Base-by-base conservation (phyloP, 306 rosid genomes). In the Luffa acutangula region DNA sequence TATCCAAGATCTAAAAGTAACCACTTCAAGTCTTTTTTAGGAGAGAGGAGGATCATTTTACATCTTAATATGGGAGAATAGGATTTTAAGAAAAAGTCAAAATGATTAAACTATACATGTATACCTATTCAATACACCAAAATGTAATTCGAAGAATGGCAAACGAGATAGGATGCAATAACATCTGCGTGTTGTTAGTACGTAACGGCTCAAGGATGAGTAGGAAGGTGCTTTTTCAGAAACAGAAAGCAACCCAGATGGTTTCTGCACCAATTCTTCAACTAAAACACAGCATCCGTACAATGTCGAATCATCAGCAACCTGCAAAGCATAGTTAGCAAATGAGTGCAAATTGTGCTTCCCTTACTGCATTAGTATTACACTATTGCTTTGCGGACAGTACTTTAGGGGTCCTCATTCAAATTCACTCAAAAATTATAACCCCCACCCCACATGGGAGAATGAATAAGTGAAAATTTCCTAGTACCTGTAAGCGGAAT, bases 211-310 rank as follows among this genome's bases (percentile, higher is more conserved):
- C 89, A 91, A 81, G 71, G 96, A 73, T 17, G 93, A 81, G 70
- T 78, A 59, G 58, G 94, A 80, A 15, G 85, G 80, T 85, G 80
- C 82, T 82, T 88, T 93, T 41, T 91, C 92, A 57, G 93, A 84
- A 85, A 85, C 37, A 80, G 98, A 93, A 82, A 96, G 89, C 82
- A 96, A 84, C 34, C 98, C 98, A 53, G 92, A 87, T 39, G 98
- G 96, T 80, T 91, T 93, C 76, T 96, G 94, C 76, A 93, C 99
- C 60, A 93, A 83, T 88, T 96, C 99, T 77, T 96, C 99, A 78
- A 93, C 98, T 79, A 96, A 85, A 80, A 96, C 88, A 71, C 99
- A 96, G 89, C 99, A 96, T 60, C 99, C 99, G 79, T 93, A 96
- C 84, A 96, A 87, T 67, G 97, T 93, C 69, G 98, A 93, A 89